Base-by-base conservation (phyloP, 2,329 filamentous ascomycete genomes). In the Fusarium torulosum region DNA sequence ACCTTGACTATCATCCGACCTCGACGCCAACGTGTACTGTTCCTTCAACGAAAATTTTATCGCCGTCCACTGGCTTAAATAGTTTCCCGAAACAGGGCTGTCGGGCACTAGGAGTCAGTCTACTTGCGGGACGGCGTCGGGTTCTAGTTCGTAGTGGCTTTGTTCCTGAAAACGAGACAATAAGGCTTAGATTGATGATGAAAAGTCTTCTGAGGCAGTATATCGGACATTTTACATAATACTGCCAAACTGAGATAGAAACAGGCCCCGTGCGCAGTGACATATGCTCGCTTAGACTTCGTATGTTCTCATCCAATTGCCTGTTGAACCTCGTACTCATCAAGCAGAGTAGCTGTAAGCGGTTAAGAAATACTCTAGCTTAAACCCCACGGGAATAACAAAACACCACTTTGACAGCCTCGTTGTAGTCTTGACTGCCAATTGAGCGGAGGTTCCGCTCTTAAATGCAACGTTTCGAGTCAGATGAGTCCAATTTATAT, bases 71-170 rank as follows among this genome's bases (percentile, higher is more conserved):
- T 33, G 52, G 23, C 17, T 31, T 29, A 19, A 53, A n/a, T 10
- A 53, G n/a, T 53, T 53, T n/a, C 21, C 37, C 46, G 46, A 50
- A 17, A 38, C 23, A 35, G 47, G 46, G 53, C 29, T 45, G 33
- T 29, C 59, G 43, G 50, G 49, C 23, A 47, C 58, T 63, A 54
- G 49, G 45, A 25, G 27, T 17, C 35, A 44, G 23, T 38, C 19
- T 54, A 38, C 49, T 17, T 31, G 31, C 49, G 47, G 47, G 38
- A 57, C 47, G 29, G 37, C 27, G 53, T 41, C 7, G 8, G n/a
- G 20, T 21, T 29, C 17, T 43, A 54, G 31, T 57, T 17, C 17
- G 17, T 37, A 37, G 35, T 37, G 38, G 23, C 38, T 54, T 38
- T 41, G 46, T 53, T 20, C 21, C 15, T 42, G 46, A 33, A 10